phyloP scores from a whole-genome alignment of 2,329 filamentous ascomycete species.

The Fusarium sp. region DNA sequence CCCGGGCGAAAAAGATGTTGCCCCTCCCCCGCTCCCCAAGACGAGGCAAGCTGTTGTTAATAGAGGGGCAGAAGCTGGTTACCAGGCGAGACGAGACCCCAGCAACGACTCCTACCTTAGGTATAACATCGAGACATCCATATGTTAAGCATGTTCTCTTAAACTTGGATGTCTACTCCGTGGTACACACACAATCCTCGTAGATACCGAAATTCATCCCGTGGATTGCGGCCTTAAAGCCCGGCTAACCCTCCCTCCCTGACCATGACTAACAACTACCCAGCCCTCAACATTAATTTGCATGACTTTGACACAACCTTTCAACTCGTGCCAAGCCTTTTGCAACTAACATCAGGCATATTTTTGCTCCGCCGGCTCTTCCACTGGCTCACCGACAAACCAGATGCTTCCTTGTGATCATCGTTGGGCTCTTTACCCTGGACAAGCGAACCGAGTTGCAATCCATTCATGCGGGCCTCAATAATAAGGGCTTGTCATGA shows the following conservation, averaged over 20 bases:
- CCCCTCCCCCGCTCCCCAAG: constrained; percentile 32
- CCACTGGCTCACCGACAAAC: constrained; percentile 28
- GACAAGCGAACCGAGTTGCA: background rate
- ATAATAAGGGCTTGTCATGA: background rate
- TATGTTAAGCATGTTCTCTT: background rate
- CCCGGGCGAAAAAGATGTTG: background rate
- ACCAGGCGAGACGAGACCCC: background rate
- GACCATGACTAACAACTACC: constrained; percentile 37
- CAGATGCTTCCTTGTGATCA: background rate
- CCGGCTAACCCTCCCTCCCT: constrained; percentile 14
- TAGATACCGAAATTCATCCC: background rate
- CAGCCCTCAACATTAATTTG: constrained; percentile 27
- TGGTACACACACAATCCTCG: background rate
- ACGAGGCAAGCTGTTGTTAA: background rate
- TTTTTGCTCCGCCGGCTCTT: constrained; percentile 13
- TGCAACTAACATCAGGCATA: constrained; percentile 31
- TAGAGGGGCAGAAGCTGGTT: background rate
- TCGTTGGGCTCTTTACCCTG: background rate
- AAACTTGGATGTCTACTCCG: background rate
- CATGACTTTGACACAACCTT: constrained; percentile 43
- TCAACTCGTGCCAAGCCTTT: constrained; percentile 30
- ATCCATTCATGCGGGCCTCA: background rate
- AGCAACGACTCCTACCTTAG: background rate
- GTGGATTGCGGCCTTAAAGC: constrained; percentile 1
- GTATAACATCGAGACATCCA: background rate